phyloP scores from a whole-genome alignment of 2,329 filamentous ascomycete genomes.

The Beauveria pseudobassiana region DNA sequence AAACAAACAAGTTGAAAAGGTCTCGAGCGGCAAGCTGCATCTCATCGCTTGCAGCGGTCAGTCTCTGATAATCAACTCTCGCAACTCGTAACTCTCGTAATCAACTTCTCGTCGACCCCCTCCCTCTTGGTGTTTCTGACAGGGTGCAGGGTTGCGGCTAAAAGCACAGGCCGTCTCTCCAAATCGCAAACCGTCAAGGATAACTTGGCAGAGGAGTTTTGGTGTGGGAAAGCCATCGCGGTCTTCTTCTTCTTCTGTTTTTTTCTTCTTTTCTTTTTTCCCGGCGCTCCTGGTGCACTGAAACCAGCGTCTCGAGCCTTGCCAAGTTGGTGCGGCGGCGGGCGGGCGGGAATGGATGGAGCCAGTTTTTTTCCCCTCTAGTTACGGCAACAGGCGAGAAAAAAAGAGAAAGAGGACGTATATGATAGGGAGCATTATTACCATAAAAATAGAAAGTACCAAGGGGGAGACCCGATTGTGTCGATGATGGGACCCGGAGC shows the following conservation, averaged over 20 bases:
- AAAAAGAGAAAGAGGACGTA: too few species aligned
- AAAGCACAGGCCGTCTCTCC: conserved; percentile 1
- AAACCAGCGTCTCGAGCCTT: neutral
- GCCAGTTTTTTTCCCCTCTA: neutral
- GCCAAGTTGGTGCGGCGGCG: neutral
- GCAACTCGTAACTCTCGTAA: too few species aligned
- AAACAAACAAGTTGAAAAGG: too few species aligned
- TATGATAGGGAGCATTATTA: neutral
- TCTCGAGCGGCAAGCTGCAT: neutral
- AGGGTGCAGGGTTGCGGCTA: neutral
- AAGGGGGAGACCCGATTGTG: neutral
- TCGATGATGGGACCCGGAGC: neutral
- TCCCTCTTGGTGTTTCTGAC: neutral
- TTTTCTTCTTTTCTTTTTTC: too few species aligned
- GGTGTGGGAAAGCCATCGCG: neutral
- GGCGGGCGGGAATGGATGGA: neutral
- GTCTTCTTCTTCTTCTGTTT: neutral
- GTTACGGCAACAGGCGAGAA: neutral
- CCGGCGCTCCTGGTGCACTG: neutral
- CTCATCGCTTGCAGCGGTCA: neutral
- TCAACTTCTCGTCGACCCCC: neutral
- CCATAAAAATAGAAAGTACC: neutral
- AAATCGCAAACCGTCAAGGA: conserved; percentile 1
- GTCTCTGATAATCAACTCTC: neutral
- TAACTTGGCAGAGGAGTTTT: neutral